These are phyloP conservation scores for Debaryomyces hansenii DNA, from an alignment of 805 yeast species.

Conservation along the genomic window DNA sequence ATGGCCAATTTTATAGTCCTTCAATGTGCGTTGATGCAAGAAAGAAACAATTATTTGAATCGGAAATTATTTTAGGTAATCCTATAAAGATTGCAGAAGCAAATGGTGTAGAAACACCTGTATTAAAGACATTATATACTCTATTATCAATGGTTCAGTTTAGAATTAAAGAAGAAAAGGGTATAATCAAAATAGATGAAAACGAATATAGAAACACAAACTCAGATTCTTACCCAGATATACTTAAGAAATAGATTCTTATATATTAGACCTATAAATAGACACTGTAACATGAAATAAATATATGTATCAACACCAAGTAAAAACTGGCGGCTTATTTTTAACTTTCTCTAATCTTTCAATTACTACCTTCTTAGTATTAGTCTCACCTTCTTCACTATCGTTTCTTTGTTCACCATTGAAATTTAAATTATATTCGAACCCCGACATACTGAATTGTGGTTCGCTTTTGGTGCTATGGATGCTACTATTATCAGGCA, in stretches of 20 bases:
- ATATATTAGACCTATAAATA: too few species aligned
- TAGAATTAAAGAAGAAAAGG: constrained; percentile 56
- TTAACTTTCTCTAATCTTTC: constrained; percentile 59
- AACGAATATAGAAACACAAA: constrained; percentile 15
- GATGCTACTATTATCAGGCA: background rate
- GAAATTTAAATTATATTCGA: constrained; percentile 18
- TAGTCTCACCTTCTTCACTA: constrained; percentile 4
- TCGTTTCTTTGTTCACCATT: constrained; percentile 3
- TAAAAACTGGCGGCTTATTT: constrained; percentile 61
- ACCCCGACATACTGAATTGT: constrained; percentile 17
- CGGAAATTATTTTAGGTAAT: constrained; percentile 42
- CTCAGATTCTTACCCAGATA: constrained; percentile 18
- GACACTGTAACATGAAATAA: too few species aligned
- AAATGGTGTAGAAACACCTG: constrained; percentile 53
- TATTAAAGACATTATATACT: constrained; percentile 54
- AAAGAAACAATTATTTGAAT: constrained; percentile 38
- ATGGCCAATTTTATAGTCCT: constrained; percentile 41
- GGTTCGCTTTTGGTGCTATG: constrained; percentile 8
- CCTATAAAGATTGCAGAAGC: constrained; percentile 38
- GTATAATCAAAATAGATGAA: constrained; percentile 32
- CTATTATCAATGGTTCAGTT: constrained; percentile 63
- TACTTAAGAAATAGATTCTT: background rate
- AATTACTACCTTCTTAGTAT: constrained; percentile 51
- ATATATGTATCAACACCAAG: constrained; percentile 51
- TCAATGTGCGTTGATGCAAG: constrained; percentile 41